phyloP scores from a whole-genome alignment of 208 protist species.

The Leishmania tropica region DNA sequence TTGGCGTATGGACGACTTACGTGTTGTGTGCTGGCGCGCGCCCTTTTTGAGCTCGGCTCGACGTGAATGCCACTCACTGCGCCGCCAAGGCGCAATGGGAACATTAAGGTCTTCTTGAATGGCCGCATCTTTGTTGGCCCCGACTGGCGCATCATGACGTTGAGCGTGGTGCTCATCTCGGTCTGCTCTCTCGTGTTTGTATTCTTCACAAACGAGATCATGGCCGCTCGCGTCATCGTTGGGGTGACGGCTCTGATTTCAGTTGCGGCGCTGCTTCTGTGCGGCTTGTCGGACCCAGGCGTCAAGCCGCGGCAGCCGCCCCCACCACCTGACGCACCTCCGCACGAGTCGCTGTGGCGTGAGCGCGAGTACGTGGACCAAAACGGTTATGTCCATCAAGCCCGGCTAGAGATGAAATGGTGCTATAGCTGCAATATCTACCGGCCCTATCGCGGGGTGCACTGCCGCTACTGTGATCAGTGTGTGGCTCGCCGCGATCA shows the following conservation, averaged over 20 bases:
- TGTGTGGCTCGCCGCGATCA: slow-evolving; percentile 91
- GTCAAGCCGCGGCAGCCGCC: slow-evolving; percentile 45
- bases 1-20: not conserved
- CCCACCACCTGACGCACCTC: slow-evolving; percentile 34
- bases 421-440: slow-evolving; percentile 88
- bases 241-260: slow-evolving; percentile 32
- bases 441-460: slow-evolving; percentile 74
- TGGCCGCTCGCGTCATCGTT: slow-evolving; percentile 44
- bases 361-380: slow-evolving; percentile 33
- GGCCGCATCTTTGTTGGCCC: slow-evolving; percentile 64
- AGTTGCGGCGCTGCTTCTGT: slow-evolving; percentile 38
- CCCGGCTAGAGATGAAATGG: slow-evolving; percentile 63
- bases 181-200: slow-evolving; percentile 54
- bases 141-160: slow-evolving; percentile 55
- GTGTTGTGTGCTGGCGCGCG: not conserved
- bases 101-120: slow-evolving; percentile 42
- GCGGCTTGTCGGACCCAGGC: slow-evolving; percentile 61
- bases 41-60: not conserved
- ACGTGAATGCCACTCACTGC: slow-evolving; percentile 19
- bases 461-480: slow-evolving; percentile 89
- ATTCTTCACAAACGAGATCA: slow-evolving; percentile 39
- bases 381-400: slow-evolving; percentile 27
- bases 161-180: slow-evolving; percentile 43
- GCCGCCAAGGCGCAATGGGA: slow-evolving; percentile 34
- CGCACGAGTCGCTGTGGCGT: slow-evolving; percentile 43